Evolutionary conservation across 805 yeast genomes (phyloP).

Genomic region (Torulaspora franciscae): DNA sequence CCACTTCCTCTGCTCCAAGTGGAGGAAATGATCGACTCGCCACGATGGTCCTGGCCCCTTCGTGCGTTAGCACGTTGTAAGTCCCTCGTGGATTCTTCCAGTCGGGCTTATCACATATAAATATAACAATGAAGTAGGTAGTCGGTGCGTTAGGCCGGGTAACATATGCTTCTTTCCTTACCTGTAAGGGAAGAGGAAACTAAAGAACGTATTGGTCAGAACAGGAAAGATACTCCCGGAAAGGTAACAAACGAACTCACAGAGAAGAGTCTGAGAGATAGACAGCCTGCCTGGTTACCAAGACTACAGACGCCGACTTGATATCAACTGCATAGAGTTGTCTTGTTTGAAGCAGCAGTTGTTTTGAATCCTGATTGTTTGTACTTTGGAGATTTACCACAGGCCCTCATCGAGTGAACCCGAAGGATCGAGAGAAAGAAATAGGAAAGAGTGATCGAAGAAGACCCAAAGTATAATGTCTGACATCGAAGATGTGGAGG

Average conservation of each 20-base stretch:
- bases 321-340: not conserved
- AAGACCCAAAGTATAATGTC: constrained; percentile 6
- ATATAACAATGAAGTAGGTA: too few species aligned
- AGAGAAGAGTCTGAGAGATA: not conserved
- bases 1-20: too few species aligned
- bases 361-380: not conserved
- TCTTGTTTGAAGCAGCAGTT: not conserved
- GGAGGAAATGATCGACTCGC: too few species aligned
- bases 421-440: not conserved
- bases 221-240: constrained; percentile 17
- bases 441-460: not conserved
- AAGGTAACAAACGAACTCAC: constrained; percentile 11
- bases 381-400: not conserved
- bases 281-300: not conserved
- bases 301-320: not conserved
- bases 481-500: constrained; percentile 17
- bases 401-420: not conserved
- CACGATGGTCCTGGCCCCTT: too few species aligned
- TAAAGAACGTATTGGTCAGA: constrained; percentile 14
- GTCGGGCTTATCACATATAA: too few species aligned
- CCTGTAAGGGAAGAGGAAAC: constrained; percentile 18
- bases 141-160: not conserved
- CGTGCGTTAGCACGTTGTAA: too few species aligned
- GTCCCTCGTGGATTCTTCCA: too few species aligned
- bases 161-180: not conserved